Percentiles rank a stretch among this genome's conserved stretches.
Conservation (phyloP, 2,329 filamentous ascomycete species). For the Hypoxylon sp. region DNA sequence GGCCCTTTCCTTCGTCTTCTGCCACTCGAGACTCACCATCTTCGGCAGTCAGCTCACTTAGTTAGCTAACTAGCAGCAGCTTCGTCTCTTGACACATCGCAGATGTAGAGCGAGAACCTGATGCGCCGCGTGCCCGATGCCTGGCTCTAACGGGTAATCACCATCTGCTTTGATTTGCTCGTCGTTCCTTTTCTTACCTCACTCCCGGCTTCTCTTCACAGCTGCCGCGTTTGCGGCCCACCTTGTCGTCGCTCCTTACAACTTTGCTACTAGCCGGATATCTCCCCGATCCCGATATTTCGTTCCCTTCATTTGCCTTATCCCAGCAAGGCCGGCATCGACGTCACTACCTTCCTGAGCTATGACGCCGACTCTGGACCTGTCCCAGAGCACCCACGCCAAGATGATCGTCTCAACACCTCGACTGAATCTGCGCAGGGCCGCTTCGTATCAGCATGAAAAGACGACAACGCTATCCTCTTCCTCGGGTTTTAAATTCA, state of each 20-base stretch:
- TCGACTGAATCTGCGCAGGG: constrained; percentile 65
- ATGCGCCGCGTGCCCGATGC: constrained; percentile 23
- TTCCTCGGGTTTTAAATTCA: constrained; percentile 70
- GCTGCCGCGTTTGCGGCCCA: constrained; percentile 25
- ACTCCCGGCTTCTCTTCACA: constrained; percentile 17
- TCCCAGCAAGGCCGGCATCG: constrained; percentile 24
- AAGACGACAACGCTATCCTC: constrained; percentile 63
- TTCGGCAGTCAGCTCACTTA: constrained; percentile 31
- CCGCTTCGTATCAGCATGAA: constrained; percentile 65
- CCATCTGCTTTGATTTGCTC: constrained; percentile 24
- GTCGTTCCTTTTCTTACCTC: constrained; percentile 38
- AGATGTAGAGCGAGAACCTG: constrained; percentile 25
- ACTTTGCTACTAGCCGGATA: constrained; percentile 16
- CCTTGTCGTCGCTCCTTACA: constrained; percentile 31
- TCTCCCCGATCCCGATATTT: constrained; percentile 11
- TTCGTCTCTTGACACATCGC: constrained; percentile 24
- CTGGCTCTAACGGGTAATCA: constrained; percentile 38
- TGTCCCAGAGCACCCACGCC: constrained; percentile 54
- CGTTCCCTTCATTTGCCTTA: constrained; percentile 6
- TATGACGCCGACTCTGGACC: constrained; percentile 58
- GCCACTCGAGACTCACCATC: constrained; percentile 32
- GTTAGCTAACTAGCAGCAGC: constrained; percentile 8
- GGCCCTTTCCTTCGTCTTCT: constrained; percentile 34
- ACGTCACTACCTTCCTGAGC: constrained; percentile 24
- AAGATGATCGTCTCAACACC: constrained; percentile 63